These are phyloP conservation scores for Hymenoscyphus infarciens DNA, from an alignment of 2,329 filamentous ascomycete genomes.

Conservation along the genomic window DNA sequence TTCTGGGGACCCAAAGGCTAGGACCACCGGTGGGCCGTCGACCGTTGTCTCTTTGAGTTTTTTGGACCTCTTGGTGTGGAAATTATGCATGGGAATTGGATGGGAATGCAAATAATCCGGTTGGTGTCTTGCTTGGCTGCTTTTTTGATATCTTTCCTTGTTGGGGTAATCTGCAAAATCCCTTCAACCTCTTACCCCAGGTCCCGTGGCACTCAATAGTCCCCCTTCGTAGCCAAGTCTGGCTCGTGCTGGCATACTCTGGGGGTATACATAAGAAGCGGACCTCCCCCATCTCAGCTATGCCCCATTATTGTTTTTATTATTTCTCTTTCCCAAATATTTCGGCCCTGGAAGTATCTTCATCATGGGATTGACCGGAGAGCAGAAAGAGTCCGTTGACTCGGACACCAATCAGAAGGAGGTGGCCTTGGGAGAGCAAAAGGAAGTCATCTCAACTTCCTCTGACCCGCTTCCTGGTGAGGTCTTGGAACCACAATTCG, in stretches of 20 bases:
- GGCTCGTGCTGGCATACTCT: not conserved
- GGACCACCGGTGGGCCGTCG: not conserved
- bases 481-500: slow-evolving; percentile 15
- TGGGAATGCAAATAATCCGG: not conserved
- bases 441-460: slow-evolving; percentile 4
- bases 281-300: not conserved
- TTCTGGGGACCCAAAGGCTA: slow-evolving; percentile 5
- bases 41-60: slow-evolving; percentile 2
- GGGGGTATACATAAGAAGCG: not conserved
- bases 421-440: not conserved
- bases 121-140: not conserved
- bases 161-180: not conserved
- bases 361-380: slow-evolving; percentile 1
- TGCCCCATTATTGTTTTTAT: not conserved
- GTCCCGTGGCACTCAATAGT: not conserved
- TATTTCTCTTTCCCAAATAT: not conserved
- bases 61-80: not conserved
- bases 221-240: not conserved
- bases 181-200: not conserved
- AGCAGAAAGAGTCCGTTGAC: not conserved
- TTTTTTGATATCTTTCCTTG: not conserved
- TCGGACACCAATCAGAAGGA: slow-evolving; percentile 4
- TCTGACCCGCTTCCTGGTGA: not conserved
- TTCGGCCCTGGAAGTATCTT: not conserved
- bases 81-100: not conserved